These are phyloP conservation scores for Mollisiaceae sp. DNA, from an alignment of 2,329 filamentous ascomycete species.

Conservation along the genomic window DNA sequence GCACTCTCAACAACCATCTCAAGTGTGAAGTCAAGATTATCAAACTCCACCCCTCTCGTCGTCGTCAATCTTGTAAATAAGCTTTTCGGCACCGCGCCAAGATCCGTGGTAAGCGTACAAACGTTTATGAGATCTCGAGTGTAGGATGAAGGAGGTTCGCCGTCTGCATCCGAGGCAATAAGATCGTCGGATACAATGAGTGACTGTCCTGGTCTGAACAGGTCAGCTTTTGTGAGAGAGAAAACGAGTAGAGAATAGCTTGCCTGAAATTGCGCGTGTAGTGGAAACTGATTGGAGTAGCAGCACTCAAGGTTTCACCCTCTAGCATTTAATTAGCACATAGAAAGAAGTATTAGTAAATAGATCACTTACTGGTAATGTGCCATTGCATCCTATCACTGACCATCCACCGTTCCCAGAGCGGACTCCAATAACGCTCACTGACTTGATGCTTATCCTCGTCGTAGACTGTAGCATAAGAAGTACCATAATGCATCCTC, in stretches of 20 bases:
- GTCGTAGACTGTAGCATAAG: constrained; percentile 81
- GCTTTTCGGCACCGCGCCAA: constrained; percentile 74
- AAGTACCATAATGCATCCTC: constrained; percentile 76
- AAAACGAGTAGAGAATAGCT: neutral
- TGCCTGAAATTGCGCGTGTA: constrained; percentile 78
- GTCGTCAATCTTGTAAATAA: constrained; percentile 79
- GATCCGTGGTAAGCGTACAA: constrained; percentile 80
- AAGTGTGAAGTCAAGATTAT: constrained; percentile 80
- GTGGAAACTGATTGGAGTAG: constrained; percentile 78
- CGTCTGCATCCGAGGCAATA: constrained; percentile 74
- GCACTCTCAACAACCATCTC: constrained; percentile 85
- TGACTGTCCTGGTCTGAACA: constrained; percentile 69
- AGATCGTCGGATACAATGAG: constrained; percentile 78
- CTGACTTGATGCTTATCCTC: constrained; percentile 73
- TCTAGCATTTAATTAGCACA: constrained; percentile 42
- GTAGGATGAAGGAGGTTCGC: constrained; percentile 61
- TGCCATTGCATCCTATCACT: constrained; percentile 86
- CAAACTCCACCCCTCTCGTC: constrained; percentile 79
- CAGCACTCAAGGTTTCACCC: constrained; percentile 77
- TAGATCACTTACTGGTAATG: constrained; percentile 61
- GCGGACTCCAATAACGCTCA: constrained; percentile 78
- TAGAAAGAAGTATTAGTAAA: neutral
- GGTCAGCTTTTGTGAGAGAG: constrained; percentile 7
- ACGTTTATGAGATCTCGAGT: constrained; percentile 70
- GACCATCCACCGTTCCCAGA: constrained; percentile 86